A percentile compares a stretch with the other conserved stretches of the same genome.
phyloP scores from a whole-genome alignment of 345 rosid genomes.

The Populus tremula region DNA sequence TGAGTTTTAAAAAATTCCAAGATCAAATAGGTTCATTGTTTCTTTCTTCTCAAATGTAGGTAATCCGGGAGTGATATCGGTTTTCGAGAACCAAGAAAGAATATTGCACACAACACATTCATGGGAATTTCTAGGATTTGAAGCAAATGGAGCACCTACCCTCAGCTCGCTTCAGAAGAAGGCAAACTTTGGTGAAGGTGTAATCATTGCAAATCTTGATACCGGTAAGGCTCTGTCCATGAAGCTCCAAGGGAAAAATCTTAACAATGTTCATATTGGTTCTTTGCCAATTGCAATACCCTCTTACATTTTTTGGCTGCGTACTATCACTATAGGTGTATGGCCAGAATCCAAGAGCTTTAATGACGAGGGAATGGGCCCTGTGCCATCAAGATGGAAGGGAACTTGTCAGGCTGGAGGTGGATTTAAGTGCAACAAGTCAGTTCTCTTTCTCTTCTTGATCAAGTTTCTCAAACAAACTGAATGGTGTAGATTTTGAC shows the following conservation, averaged over 20 bases:
- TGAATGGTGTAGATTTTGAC: no score
- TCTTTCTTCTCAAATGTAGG: not conserved
- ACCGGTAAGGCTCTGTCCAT: slow-evolving; percentile 6
- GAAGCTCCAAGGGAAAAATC: not conserved
- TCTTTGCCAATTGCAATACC: not conserved
- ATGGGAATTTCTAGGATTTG: slow-evolving; percentile 30
- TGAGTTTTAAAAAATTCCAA: no score
- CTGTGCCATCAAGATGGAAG: slow-evolving; percentile 29
- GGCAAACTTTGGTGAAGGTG: slow-evolving; percentile 23
- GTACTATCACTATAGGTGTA: slow-evolving; percentile 3
- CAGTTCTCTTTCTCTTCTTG: not conserved
- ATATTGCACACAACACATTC: slow-evolving; percentile 29
- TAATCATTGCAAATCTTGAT: slow-evolving; percentile 23
- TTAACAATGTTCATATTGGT: not conserved
- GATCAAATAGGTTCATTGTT: no score
- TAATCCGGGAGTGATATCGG: slow-evolving; percentile 17
- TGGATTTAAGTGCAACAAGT: slow-evolving; percentile 23
- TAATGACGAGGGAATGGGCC: slow-evolving; percentile 20
- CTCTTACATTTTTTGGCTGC: not conserved
- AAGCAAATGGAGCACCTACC: slow-evolving; percentile 10
- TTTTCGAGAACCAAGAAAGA: slow-evolving; percentile 10
- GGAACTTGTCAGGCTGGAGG: slow-evolving; percentile 8
- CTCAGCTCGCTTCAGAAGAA: slow-evolving; percentile 5
- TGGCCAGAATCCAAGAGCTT: slow-evolving; percentile 34
- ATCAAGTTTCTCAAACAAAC: not conserved